Percentiles rank a stretch among this genome's conserved stretches.
Conservation (phyloP, 2,329 filamentous ascomycete genomes). For the Diaporthe sp. region DNA sequence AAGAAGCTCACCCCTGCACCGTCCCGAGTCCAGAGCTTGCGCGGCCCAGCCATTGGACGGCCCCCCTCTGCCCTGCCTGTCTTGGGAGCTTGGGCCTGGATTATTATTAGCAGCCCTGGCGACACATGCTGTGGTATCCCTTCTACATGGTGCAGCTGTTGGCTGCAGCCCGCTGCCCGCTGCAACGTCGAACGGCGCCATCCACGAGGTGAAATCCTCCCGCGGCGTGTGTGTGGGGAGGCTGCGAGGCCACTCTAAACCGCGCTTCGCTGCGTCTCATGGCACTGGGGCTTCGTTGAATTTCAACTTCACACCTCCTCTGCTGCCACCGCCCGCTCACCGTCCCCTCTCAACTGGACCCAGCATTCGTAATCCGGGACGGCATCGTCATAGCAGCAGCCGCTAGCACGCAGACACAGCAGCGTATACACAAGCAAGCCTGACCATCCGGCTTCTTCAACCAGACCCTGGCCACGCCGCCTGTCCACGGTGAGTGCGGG, state of each 20-base stretch:
- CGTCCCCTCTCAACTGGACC: not conserved
- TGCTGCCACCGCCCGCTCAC: not conserved
- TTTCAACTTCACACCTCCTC: constrained; percentile 29
- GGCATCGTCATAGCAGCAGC: not conserved
- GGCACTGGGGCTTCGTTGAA: not conserved
- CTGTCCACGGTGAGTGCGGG: constrained; percentile 40
- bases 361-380: not conserved
- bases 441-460: not conserved
- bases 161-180: constrained; percentile 26
- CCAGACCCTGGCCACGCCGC: not conserved
- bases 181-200: constrained; percentile 31
- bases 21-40: constrained; percentile 3
- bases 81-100: not conserved
- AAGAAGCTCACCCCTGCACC: constrained; percentile 35
- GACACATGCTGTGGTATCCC: not conserved
- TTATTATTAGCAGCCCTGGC: constrained; percentile 30
- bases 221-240: not conserved
- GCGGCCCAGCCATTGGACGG: constrained; percentile 34
- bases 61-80: not conserved
- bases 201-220: constrained; percentile 6
- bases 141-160: not conserved
- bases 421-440: not conserved
- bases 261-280: not conserved
- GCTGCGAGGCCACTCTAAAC: constrained; percentile 23
- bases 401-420: not conserved